A percentile compares a stretch with the other conserved stretches of the same genome.
Conservation (phyloP, 2,329 filamentous ascomycete genomes). For the Daldinia sp. region DNA sequence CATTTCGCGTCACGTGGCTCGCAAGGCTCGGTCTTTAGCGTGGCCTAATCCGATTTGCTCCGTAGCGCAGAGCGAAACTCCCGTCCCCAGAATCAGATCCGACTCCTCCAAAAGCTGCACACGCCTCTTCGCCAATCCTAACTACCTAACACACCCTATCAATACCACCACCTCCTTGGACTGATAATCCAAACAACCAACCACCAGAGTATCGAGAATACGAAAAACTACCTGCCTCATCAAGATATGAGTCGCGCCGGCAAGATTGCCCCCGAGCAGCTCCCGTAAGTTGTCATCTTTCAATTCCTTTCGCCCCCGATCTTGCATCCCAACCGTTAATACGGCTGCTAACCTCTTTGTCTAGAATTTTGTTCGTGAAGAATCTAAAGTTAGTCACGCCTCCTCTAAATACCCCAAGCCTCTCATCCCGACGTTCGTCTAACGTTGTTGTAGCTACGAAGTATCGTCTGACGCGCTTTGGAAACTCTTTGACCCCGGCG, state of each 20-base stretch:
- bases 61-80: constrained; percentile 24
- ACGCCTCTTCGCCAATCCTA: constrained; percentile 36
- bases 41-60: constrained; percentile 38
- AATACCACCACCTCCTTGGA: constrained; percentile 33
- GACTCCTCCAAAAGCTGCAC: constrained; percentile 35
- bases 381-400: constrained; percentile 81
- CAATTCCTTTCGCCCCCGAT: constrained; percentile 34
- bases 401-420: constrained; percentile 57
- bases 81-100: constrained; percentile 26
- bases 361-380: constrained; percentile 99
- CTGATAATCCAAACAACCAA: constrained; percentile 36
- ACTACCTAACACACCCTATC: constrained; percentile 32
- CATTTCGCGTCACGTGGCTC: constrained; percentile 25
- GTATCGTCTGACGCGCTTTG: constrained; percentile 97
- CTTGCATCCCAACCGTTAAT: constrained; percentile 8
- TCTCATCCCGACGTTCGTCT: constrained; percentile 69
- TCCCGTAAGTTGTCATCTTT: constrained; percentile 72
- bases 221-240: constrained; percentile 47
- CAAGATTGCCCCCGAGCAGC: constrained; percentile 99
- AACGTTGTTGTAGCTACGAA: constrained; percentile 78
- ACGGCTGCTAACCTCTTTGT: constrained; percentile 40
- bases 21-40: constrained; percentile 32
- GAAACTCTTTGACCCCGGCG: constrained; percentile 79
- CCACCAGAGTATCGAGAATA: constrained; percentile 25
- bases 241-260: constrained; percentile 94